Base-by-base conservation (phyloP, 2,329 filamentous ascomycete genomes). In the Fusarium pseudograminearum region DNA sequence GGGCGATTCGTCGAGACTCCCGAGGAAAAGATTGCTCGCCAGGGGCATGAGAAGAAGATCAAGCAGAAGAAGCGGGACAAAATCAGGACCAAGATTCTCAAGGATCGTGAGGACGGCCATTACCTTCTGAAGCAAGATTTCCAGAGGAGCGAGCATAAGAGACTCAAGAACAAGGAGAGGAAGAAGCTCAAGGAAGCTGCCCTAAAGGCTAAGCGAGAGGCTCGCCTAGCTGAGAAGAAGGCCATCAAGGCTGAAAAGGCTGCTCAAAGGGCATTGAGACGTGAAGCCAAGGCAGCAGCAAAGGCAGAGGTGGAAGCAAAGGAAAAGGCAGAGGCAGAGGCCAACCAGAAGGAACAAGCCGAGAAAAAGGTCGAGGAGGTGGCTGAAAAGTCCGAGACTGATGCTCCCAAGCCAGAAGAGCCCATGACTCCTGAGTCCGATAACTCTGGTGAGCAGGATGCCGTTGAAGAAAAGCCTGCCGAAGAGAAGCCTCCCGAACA, bases 121-220 rank as follows among this genome's bases (percentile, higher is more conserved):
- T 80, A 80, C 16, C 71, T 82, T 15, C 77, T 78, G 51, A 77
- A 74, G 20, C 81, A 79, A 48, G 76, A 80, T 31, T 78, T 78
- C 44, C 77, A 79, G 42, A 82, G 79, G 55, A 63, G 67, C 3
- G 63, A 76, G 34, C 74, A 69, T 18, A 70, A 50, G 26, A 55
- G 59, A 6, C 50, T 68, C 72, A 90, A 89, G 75, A 93, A 92
- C 78, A 94, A 92, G 81, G 95, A 93, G 79, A 93, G 91, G 81
- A 93, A 91, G 83, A 94, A 93, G 85, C 86, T 87, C 31, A 92
- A 90, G 79, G 93, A 92, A 82, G 87, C 90, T 8, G 71, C 82
- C 63, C 78, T 80, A 47, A 78, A 75, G 62, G 67, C 62, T 3
- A 69, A 48, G 31, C 56, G 61, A 28, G 63, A 51, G 4, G 65